Percentiles rank a stretch among this genome's conserved stretches.
These are phyloP conservation scores for Dendrobium huoshanense DNA, from an alignment of 106 monocot species.

Conservation along the genomic window DNA sequence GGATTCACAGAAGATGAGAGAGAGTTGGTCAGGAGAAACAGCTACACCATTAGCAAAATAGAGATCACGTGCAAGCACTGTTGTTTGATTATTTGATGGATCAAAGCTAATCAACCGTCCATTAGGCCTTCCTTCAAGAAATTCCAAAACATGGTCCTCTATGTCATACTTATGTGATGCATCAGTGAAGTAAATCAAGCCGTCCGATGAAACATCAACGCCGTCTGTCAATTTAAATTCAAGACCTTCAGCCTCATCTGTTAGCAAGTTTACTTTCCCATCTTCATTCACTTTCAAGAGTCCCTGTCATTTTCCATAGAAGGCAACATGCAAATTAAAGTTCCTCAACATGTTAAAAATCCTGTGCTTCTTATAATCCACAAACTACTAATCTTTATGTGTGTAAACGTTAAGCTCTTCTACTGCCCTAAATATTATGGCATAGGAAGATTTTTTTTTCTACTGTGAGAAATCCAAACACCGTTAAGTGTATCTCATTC, in stretches of 20 bases:
- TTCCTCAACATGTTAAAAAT: no score
- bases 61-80: constrained; percentile 41
- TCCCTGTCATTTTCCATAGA: constrained; percentile 27
- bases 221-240: constrained; percentile 51
- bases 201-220: constrained; percentile 59
- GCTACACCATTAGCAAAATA: constrained; percentile 54
- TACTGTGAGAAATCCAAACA: no score
- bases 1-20: constrained; percentile 54
- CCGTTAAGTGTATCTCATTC: no score
- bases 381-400: no score
- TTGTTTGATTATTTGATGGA: constrained; percentile 32
- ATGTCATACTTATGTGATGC: constrained; percentile 70
- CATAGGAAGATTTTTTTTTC: no score
- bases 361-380: no score
- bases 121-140: constrained; percentile 53
- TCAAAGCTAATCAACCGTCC: constrained; percentile 54
- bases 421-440: no score
- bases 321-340: neutral
- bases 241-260: constrained; percentile 55
- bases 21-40: constrained; percentile 35
- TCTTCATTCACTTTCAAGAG: constrained; percentile 35
- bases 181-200: constrained; percentile 78
- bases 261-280: constrained; percentile 28
- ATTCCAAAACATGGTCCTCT: constrained; percentile 23
- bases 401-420: no score